A percentile compares a stretch with the other conserved stretches of the same genome.
Evolutionary conservation across 805 yeast species (phyloP).

Genomic region (Saccharomycopsis sp.): DNA sequence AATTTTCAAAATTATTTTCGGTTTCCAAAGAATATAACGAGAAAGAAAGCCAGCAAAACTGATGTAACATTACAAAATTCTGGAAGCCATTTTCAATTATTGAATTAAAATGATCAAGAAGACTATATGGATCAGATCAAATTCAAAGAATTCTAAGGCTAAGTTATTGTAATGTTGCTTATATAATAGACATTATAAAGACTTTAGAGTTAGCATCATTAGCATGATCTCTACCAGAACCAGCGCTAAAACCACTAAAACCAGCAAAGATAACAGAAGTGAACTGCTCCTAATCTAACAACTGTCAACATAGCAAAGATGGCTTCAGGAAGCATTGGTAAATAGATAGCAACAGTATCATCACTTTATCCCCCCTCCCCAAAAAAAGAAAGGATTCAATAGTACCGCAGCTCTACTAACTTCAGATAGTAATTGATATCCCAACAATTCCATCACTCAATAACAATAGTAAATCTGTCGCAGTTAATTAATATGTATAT

Average conservation of each 20-base stretch:
- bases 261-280: slow-evolving; percentile 95
- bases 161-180: too few relatives aligned
- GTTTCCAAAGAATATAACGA: not conserved
- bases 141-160: not conserved
- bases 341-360: slow-evolving; percentile 91
- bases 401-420: slow-evolving; percentile 85
- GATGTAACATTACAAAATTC: too few relatives aligned
- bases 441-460: too few relatives aligned
- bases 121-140: not conserved
- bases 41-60: not conserved
- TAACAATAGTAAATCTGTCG: too few relatives aligned
- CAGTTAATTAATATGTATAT: too few relatives aligned
- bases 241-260: slow-evolving; percentile 80
- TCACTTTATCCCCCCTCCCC: slow-evolving; percentile 93
- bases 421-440: slow-evolving; percentile 76
- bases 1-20: too few relatives aligned
- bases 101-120: not conserved
- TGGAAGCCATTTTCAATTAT: not conserved
- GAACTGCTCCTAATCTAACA: slow-evolving; percentile 90
- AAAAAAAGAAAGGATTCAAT: slow-evolving; percentile 57
- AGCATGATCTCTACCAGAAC: slow-evolving; percentile 86
- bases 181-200: too few relatives aligned
- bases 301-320: slow-evolving; percentile 89
- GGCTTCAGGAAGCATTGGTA: slow-evolving; percentile 98
- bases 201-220: slow-evolving; percentile 79